Evolutionary conservation across 352 stramenopile genomes (phyloP).

Genomic region (Detonula confervacea): DNA sequence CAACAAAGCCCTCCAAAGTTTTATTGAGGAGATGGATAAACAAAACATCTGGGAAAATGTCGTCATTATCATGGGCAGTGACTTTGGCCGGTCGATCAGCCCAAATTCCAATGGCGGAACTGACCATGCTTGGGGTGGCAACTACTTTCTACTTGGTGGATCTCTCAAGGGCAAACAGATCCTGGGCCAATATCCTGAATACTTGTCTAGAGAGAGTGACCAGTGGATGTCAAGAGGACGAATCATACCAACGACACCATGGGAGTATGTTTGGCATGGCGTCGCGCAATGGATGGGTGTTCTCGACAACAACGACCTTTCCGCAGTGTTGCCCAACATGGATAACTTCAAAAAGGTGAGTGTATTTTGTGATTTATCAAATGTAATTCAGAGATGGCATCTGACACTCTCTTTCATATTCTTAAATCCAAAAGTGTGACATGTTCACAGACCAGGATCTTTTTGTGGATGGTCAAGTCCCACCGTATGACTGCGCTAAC

Average conservation of each 20-base stretch:
- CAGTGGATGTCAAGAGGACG: conserved; percentile 37
- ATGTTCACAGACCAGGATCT: conserved; percentile 38
- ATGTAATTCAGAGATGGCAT: conserved; percentile 1
- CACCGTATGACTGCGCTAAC: neutral
- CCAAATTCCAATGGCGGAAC: conserved; percentile 69
- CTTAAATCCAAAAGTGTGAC: conserved; percentile 1
- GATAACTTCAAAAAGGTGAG: conserved; percentile 12
- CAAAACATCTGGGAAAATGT: conserved; percentile 63
- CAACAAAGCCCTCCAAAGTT: conserved; percentile 61
- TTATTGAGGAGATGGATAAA: conserved; percentile 73
- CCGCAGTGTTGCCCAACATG: conserved; percentile 29
- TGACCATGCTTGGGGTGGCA: conserved; percentile 62
- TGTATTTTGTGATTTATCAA: neutral
- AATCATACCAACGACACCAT: conserved; percentile 53
- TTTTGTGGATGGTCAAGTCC: conserved; percentile 7
- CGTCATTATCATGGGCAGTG: conserved; percentile 54
- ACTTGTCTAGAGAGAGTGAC: conserved; percentile 6
- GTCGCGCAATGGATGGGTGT: conserved; percentile 58
- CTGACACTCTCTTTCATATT: conserved; percentile 3
- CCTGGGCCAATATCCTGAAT: conserved; percentile 49
- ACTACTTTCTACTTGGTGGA: conserved; percentile 47
- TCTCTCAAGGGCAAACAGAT: conserved; percentile 44
- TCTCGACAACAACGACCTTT: conserved; percentile 17
- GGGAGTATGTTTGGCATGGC: conserved; percentile 51
- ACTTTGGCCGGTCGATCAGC: conserved; percentile 81